Base-by-base conservation (phyloP, 2,329 filamentous ascomycete species). In the Beauveria australis region DNA sequence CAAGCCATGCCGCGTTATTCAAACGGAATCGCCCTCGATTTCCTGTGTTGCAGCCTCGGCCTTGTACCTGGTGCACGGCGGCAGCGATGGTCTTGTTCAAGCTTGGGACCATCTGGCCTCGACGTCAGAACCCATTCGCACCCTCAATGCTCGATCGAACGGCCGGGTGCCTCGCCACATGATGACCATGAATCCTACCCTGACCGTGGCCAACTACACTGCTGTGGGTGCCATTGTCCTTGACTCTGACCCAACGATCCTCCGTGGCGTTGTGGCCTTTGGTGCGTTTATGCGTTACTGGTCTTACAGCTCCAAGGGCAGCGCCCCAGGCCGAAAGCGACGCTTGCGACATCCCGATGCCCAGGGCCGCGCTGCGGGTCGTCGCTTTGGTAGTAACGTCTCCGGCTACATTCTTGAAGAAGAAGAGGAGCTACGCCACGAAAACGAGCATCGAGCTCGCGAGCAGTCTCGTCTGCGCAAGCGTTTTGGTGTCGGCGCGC, bases 101-200 rank as follows among this genome's bases (percentile, higher is more conserved):
- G 90, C 92, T 6, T 99, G 94, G 94, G 94, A 99, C 75, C 90
- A 89, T n/a, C 78, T 99, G 52, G 91, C 88, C 1, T 97, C 93
- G 2, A 89, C 82, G 0, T 74, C 81, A 19, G 85, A 88, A 22
- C 91, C 94, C 0, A 82, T 97, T 56, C 86, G 92, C 44, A 97
- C 92, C 0, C 79, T 99, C 59, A 92, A 96, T 70, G 91, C 91
- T 3, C 86, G 89, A 16, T 92, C 93, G 65, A 89, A 89, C 2
- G 88, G 89, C 8, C 86, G 91, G 30, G 88, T 92, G 55, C 89
- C 92, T 64, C 89, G 92, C 61, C 86, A 92, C 64, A 76, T 85
- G 66, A 72, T 79, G 47, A 71, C 80, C 26, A 74, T 79, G 63
- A 80, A 82, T 46, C 73, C 82, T 78, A 67, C 86, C 2, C 77